Evolutionary conservation across 2,329 filamentous ascomycete species (phyloP), one percentile per base, ranked within the genome.

Genomic region (Fusarium graminum): DNA sequence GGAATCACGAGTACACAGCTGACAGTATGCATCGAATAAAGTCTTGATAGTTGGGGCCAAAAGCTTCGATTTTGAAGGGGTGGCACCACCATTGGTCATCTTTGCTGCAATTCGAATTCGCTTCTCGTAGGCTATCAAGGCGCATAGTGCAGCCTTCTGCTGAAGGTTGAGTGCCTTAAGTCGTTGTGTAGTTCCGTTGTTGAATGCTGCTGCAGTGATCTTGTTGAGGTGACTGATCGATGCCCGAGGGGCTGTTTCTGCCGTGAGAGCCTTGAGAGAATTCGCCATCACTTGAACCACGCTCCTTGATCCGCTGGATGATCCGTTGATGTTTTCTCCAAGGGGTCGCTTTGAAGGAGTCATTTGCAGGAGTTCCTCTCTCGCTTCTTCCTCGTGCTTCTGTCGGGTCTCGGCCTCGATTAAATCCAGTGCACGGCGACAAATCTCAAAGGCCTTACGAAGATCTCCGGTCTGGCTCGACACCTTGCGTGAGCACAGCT

Each of bases 391-490:
- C 65, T 90, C 86, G 65, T 93, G 86, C 74, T 90, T 92, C 65
- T 88, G 84, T 59, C 88, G 88, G 2, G 92, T 94, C 77, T 98
- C 94, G 51, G 87, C 83, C 78, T 98, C 95, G 46, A 97, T 88
- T 22, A 97, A 80, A 76, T 98, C 94, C 55, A 99, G 88, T 5
- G 94, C 93, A 52, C 93, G 88, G 44, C 93, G 90, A 77, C 94
- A 93, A 60, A 99, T 92, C 77, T 97, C 94, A 73, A 98, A 97
- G 1, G 94, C 94, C 78, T 97, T 97, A 62, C 95, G 92, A 46
- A 99, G 79, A 77, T 99, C 95, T 41, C 95, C 95, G 0, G 93
- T 97, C 76, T 98, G 94, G 52, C 91, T 93, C 6, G 95, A 91
- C 16, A 99, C 92, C 77, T 98, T 99, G 76, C 95, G 92, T 9